Conservation (phyloP, 495 filamentous ascomycete genomes). For the Lasiosphaeriaceae sp. region DNA sequence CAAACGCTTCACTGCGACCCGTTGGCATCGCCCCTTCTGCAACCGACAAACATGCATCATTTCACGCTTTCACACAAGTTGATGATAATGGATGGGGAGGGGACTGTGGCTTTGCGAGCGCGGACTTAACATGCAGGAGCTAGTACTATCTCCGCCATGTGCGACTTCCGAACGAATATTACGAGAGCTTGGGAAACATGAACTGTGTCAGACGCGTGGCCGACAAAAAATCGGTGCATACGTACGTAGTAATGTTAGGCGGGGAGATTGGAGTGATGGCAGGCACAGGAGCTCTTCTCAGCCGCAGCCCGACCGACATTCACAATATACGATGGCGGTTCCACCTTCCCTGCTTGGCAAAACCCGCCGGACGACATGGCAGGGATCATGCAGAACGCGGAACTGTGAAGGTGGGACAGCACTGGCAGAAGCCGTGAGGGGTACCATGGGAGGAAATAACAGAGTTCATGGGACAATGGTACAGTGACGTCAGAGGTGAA, state of each 20-base stretch:
- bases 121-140: background rate
- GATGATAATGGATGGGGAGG: no score
- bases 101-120: background rate
- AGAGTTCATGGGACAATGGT: background rate
- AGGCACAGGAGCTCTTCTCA: background rate
- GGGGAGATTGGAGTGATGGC: background rate
- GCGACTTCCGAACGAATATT: background rate
- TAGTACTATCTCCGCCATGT: background rate
- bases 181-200: background rate
- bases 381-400: background rate
- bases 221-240: background rate
- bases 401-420: no score
- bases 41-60: no score
- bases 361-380: background rate
- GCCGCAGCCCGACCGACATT: background rate
- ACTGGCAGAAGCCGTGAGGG: no score
- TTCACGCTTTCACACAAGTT: no score
- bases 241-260: background rate
- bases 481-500: background rate
- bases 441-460: no score
- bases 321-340: background rate
- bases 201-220: background rate
- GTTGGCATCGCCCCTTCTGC: no score
- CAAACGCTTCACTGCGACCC: no score
- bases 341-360: background rate